Base-by-base conservation (phyloP, 345 rosid species). In the Salix udensis region DNA sequence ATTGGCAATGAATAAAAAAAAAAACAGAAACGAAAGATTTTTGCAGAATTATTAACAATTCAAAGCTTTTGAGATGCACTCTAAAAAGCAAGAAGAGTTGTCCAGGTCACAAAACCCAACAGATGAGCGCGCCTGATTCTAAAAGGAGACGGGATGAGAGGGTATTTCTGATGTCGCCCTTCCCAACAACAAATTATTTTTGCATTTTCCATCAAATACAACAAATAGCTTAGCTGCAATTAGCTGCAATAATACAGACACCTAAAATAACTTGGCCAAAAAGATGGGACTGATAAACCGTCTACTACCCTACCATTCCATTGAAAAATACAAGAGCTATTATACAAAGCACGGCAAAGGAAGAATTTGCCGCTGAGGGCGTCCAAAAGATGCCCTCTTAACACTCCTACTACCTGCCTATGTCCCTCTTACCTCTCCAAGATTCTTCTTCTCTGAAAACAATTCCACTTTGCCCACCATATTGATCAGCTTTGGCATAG, bases 391-490 rank as follows among this genome's bases (percentile, higher is more conserved):
- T 55, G 72, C 83, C 88, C 86, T 76, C 81, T 31, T 46, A 21
- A 28, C 77, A 72, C 67, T 71, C 71, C 85, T 78, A 76, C 88
- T 87, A 88, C 87, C 95, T 88, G 68, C 88, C 87, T 75, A 88
- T 69, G 79, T 84, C 89, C 76, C 89, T 87, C 75, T 84, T 88
- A 40, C 87, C 87, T 79, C 91, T 85, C 91, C 93, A 83, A 2
- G 89, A 79, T 75, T 86, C 89, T 12, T 91, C 93, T 76, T 88
- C 91, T 55, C 88, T 73, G 48, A 77, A 62, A 21, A 85, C 79
- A 52, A 72, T 77, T 44, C 92, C 90, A 68, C 55, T 80, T 82
- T 74, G 87, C 53, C 84, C 87, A 3, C 84, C 77, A 53, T 70
- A 84, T 77, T 82, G 89, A 70, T 84, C 91, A 0, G 82, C 53